These are phyloP conservation scores for Persicaria tinctoria DNA, from an alignment of 148 eudicot genomes.

Conservation along the genomic window DNA sequence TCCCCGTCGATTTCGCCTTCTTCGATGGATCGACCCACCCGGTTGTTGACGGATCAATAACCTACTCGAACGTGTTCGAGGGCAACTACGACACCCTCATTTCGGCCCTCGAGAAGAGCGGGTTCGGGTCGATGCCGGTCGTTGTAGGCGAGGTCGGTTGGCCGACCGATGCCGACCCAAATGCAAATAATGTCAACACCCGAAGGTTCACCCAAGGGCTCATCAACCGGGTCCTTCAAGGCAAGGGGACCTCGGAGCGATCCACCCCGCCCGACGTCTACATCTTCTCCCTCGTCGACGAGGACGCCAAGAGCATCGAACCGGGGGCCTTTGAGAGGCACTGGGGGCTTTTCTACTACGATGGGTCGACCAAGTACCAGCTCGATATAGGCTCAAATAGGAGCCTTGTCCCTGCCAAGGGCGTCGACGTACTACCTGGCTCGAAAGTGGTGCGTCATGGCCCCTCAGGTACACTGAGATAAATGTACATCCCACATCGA, in stretches of 20 bases:
- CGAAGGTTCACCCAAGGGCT: conserved; percentile 29
- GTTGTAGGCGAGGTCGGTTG: conserved; percentile 91
- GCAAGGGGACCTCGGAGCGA: conserved; percentile 75
- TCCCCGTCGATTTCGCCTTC: conserved; percentile 79
- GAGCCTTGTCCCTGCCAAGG: conserved; percentile 51
- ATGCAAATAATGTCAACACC: conserved; percentile 53
- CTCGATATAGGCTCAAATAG: conserved; percentile 33
- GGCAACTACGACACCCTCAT: conserved; percentile 89
- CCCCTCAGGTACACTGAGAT: conserved; percentile 24
- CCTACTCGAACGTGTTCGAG: conserved; percentile 80
- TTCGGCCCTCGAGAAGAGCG: conserved; percentile 70
- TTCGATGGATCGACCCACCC: conserved; percentile 60
- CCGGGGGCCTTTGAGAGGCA: conserved; percentile 96
- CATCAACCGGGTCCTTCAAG: conserved; percentile 36
- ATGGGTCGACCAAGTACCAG: conserved; percentile 63
- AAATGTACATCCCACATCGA: too few relatives aligned
- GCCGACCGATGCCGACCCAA: conserved; percentile 73
- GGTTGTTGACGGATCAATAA: conserved; percentile 48
- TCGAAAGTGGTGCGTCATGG: conserved; percentile 73
- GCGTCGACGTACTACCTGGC: conserved; percentile 59
- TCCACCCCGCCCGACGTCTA: conserved; percentile 67
- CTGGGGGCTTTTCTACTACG: conserved; percentile 83
- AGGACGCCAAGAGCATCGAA: conserved; percentile 70
- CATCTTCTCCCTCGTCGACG: conserved; percentile 63
- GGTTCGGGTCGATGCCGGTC: conserved; percentile 48